phyloP scores from a whole-genome alignment of 768 basidiomycete species.

The Boletus vermiculosoides region DNA sequence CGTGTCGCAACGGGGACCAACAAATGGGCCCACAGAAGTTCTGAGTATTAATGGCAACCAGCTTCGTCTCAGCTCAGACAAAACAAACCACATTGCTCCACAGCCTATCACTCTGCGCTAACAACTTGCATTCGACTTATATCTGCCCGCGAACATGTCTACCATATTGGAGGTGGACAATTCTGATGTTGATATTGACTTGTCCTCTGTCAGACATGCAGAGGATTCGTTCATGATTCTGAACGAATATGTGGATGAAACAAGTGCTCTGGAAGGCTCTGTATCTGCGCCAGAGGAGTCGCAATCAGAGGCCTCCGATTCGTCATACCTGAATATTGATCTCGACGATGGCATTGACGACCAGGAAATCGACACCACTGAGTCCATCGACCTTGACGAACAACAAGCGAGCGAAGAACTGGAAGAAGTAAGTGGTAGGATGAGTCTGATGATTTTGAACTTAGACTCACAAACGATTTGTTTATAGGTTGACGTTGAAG shows the following conservation, averaged over 20 bases:
- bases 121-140: background rate
- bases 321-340: constrained; percentile 20
- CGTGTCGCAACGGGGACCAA: constrained; percentile 2
- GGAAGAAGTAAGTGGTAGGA: constrained; percentile 13
- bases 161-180: constrained; percentile 14
- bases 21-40: constrained; percentile 18
- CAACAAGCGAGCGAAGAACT: constrained; percentile 5
- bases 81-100: background rate
- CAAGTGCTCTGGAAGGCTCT: background rate
- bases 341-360: constrained; percentile 15
- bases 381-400: constrained; percentile 16
- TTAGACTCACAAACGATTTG: background rate
- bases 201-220: background rate
- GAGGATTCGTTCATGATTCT: constrained; percentile 15
- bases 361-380: constrained; percentile 12
- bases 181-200: constrained; percentile 7
- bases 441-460: background rate
- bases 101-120: background rate
- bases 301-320: constrained; percentile 19
- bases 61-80: background rate
- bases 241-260: constrained; percentile 2
- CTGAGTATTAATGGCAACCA: constrained; percentile 6
- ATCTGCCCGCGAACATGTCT: constrained; percentile 10
- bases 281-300: constrained; percentile 5
- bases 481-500: constrained; percentile 21